phyloP scores from a whole-genome alignment of 176 grass and related monocot genomes.

The Luzula sylvatica region DNA sequence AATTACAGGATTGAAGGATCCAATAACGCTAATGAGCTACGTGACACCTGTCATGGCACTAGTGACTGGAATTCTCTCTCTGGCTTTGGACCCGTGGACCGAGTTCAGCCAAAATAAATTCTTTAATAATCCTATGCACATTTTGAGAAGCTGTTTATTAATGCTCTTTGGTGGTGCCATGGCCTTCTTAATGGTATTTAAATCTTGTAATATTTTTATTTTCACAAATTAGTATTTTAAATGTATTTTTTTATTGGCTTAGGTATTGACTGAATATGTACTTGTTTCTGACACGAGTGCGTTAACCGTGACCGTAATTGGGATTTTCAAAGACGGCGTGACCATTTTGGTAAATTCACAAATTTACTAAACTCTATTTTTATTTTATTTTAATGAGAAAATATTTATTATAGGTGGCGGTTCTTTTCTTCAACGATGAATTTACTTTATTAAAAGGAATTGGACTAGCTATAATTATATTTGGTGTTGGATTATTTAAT shows the following conservation, averaged over 20 bases:
- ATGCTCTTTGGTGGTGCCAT: conserved; percentile 65
- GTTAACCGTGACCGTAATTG: conserved; percentile 82
- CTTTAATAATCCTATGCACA: conserved; percentile 69
- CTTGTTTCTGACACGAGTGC: conserved; percentile 93
- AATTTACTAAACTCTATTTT: conserved; percentile 1
- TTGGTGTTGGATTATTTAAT: conserved; percentile 86
- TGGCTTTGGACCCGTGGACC: conserved; percentile 77
- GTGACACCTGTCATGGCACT: conserved; percentile 92
- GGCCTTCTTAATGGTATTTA: conserved; percentile 66
- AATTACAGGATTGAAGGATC: conserved; percentile 61
- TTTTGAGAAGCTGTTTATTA: conserved; percentile 64
- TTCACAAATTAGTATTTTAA: not conserved
- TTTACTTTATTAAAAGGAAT: conserved; percentile 96
- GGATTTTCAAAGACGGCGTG: conserved; percentile 89
- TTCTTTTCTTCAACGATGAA: conserved; percentile 78
- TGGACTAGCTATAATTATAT: conserved; percentile 60
- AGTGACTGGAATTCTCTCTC: conserved; percentile 72
- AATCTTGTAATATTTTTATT: too few species aligned
- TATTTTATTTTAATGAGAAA: conserved; percentile 12
- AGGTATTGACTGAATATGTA: conserved; percentile 98
- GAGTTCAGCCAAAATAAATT: conserved; percentile 59
- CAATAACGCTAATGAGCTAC: conserved; percentile 88
- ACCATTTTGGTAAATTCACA: conserved; percentile 73
- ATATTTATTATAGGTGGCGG: conserved; percentile 54
- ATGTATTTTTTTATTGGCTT: conserved; percentile 15